Conservation (phyloP, 495 filamentous ascomycete genomes). For the Penicillium psychrofluorescens region DNA sequence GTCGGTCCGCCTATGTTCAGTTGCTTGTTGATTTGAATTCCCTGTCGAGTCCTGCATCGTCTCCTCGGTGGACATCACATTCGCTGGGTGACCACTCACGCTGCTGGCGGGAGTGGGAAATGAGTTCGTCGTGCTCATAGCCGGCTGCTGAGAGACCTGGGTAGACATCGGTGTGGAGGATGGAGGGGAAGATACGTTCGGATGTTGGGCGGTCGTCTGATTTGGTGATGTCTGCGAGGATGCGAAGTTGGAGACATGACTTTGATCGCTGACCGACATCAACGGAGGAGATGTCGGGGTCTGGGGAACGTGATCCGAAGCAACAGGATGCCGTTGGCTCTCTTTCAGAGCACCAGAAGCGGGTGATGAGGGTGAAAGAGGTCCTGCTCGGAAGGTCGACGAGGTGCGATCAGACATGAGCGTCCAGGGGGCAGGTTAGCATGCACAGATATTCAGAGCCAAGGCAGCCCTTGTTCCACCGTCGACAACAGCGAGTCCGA, state of each 20-base stretch:
- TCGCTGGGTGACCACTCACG: conserved; percentile 27
- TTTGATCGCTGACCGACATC: conserved; percentile 46
- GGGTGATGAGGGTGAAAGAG: conserved; percentile 40
- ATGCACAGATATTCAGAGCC: conserved; percentile 3
- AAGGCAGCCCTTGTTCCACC: conserved; percentile 8
- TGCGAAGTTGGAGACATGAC: conserved; percentile 40
- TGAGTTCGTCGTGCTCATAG: conserved; percentile 34
- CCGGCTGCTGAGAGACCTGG: conserved; percentile 37
- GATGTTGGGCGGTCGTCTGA: conserved; percentile 35
- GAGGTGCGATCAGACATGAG: conserved; percentile 40
- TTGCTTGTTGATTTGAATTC: conserved; percentile 12
- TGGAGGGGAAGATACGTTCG: conserved; percentile 34
- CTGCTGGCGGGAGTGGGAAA: conserved; percentile 43
- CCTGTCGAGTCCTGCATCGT: conserved; percentile 14
- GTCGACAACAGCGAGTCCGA: conserved; percentile 4
- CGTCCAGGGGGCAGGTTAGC: conserved; percentile 7
- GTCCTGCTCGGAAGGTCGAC: conserved; percentile 30
- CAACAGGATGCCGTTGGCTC: conserved; percentile 18
- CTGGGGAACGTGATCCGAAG: conserved; percentile 34
- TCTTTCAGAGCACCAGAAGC: conserved; percentile 34
- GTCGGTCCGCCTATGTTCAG: conserved; percentile 29
- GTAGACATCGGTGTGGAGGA: conserved; percentile 42
- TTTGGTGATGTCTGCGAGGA: conserved; percentile 39
- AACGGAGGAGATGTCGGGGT: conserved; percentile 45
- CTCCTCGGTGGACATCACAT: conserved; percentile 26